Base-by-base conservation (phyloP, 208 protist genomes). In the Leishmania tarentolae region DNA sequence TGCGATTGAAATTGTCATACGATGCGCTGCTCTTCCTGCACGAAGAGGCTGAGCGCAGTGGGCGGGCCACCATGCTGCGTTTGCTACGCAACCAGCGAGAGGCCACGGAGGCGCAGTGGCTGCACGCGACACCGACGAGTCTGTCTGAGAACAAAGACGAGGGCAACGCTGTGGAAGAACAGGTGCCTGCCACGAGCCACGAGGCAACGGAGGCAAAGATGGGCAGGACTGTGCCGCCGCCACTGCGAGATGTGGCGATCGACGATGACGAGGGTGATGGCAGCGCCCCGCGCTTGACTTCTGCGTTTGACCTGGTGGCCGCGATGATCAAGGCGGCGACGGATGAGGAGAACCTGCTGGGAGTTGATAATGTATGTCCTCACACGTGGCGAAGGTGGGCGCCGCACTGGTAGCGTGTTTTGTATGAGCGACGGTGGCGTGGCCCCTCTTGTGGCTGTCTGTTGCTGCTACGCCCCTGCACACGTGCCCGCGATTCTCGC, bases 351-450 rank as follows among this genome's bases (percentile, higher is more conserved):
- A 87, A 93, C 37, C 72, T 93, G 65, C 9, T 93, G 0, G 92
- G 91, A 53, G 84, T 89, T 46, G 76, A 82, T 13, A 74, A 77
- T 52, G 68, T 86, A n/a, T 73, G 83, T 3, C 93, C 91, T 52
- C 93, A 97, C 70, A 31, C 53, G n/a, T 95, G 92, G 91, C 50
- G 46, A 52, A 82, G 83, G 35, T 97, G 93, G 93, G 87, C 92
- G 53, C 93, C 93, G 21, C 93, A 97, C 4, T 97, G 93, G 93
- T 97, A 90, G 61, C 44, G 69, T n/a, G 31, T 50, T 73, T 31
- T 31, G 24, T 13, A 52, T 52, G 69, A 21, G 46, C 69, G 11
- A 52, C 17, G 69, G 5, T 3, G 42, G 28, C 40, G 69, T 53
- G 69, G n/a, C 8, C 42, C 4, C 46, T 19, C 21, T 73, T 8